Conservation (phyloP, 805 yeast genomes). For the Candida sphagnicola region DNA sequence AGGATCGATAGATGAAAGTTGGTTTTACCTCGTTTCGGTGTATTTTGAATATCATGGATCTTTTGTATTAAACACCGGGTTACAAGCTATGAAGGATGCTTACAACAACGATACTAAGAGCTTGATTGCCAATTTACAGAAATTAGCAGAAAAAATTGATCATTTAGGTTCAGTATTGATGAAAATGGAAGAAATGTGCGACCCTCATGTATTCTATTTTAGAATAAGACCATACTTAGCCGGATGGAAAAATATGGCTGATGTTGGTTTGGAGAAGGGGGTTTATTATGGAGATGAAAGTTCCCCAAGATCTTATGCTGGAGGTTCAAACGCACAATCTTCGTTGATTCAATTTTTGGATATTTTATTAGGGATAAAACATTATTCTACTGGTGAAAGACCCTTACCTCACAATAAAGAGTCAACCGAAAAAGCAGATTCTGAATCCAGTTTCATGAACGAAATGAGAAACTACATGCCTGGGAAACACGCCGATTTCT, state of each 20-base stretch:
- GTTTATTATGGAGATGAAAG: constrained; percentile 69
- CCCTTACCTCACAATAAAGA: constrained; percentile 16
- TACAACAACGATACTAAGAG: constrained; percentile 39
- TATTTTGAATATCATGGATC: constrained; percentile 85
- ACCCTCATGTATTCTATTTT: constrained; percentile 86
- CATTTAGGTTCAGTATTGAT: constrained; percentile 66
- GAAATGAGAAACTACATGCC: constrained; percentile 94
- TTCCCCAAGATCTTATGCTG: constrained; percentile 57
- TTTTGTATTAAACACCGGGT: constrained; percentile 59
- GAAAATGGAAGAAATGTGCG: constrained; percentile 91
- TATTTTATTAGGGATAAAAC: constrained; percentile 69
- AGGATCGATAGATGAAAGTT: constrained; percentile 85
- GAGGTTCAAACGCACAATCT: constrained; percentile 94
- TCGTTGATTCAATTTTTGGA: constrained; percentile 87
- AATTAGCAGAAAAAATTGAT: constrained; percentile 72
- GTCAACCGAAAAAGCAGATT: constrained; percentile 10
- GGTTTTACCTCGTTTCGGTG: constrained; percentile 90
- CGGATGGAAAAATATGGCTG: constrained; percentile 92
- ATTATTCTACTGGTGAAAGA: constrained; percentile 70
- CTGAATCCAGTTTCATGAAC: constrained; percentile 53
- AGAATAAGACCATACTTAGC: constrained; percentile 86
- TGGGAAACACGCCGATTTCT: constrained; percentile 71
- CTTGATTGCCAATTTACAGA: constrained; percentile 50
- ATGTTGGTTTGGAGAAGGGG: constrained; percentile 67
- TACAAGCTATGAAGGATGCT: constrained; percentile 59